A percentile compares a stretch with the other conserved stretches of the same genome.
These are phyloP conservation scores for Auricularia cornea DNA, from an alignment of 768 basidiomycete genomes.

Conservation along the genomic window DNA sequence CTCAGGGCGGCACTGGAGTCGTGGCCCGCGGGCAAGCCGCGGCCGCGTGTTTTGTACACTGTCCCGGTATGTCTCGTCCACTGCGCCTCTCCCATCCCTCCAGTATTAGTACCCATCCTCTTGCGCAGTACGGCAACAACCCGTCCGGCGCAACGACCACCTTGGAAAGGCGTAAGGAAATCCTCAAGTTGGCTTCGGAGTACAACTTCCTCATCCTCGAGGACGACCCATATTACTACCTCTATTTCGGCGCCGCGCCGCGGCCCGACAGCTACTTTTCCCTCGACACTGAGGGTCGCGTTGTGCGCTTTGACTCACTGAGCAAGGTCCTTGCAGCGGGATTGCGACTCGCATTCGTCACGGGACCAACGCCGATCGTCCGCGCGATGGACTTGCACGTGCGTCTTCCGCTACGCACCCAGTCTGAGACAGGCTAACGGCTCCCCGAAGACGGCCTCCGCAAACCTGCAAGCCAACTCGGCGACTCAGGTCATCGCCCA, in stretches of 20 bases:
- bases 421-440: background rate
- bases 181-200: conserved; percentile 61
- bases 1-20: conserved; percentile 57
- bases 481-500: conserved; percentile 56
- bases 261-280: conserved; percentile 74
- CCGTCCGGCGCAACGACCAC: conserved; percentile 77
- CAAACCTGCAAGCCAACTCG: conserved; percentile 59
- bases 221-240: conserved; percentile 65
- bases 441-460: conserved; percentile 46
- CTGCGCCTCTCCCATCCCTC: background rate
- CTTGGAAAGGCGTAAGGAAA: conserved; percentile 57
- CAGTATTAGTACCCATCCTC: background rate
- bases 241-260: conserved; percentile 61
- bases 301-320: conserved; percentile 83
- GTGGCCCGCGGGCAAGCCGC: conserved; percentile 65
- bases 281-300: conserved; percentile 70
- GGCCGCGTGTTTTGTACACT: conserved; percentile 75
- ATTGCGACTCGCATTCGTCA: conserved; percentile 72
- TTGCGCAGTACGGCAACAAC: conserved; percentile 67
- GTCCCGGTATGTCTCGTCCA: conserved; percentile 46
- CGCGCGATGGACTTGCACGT: conserved; percentile 65
- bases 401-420: conserved; percentile 20
- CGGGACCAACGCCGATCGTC: conserved; percentile 62
- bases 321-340: conserved; percentile 77
- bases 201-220: conserved; percentile 79